phyloP scores from a whole-genome alignment of 495 filamentous ascomycete genomes.

The Xylaria grammica region DNA sequence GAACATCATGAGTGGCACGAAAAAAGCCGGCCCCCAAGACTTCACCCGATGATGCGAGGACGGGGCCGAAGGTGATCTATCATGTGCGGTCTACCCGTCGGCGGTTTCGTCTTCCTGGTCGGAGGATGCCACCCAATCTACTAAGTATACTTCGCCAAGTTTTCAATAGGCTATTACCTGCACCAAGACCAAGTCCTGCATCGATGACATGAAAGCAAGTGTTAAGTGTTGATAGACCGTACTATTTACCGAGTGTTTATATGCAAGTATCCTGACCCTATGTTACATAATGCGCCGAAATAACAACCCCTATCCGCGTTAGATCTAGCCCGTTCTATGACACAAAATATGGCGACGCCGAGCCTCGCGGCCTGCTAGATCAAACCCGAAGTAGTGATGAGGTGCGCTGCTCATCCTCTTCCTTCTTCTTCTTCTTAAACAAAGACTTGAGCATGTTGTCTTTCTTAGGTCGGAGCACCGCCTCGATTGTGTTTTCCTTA shows the following conservation, averaged over 20 bases:
- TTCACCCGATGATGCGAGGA: too few relatives aligned
- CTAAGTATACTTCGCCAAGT: not conserved
- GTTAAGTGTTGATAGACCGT: not conserved
- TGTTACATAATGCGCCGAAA: conserved; percentile 6
- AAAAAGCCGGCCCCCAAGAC: not conserved
- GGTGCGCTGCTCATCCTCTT: conserved; percentile 40
- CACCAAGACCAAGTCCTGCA: too few relatives aligned
- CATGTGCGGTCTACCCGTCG: not conserved
- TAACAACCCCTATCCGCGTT: conserved; percentile 6
- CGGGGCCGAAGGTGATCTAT: not conserved
- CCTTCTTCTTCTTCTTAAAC: conserved; percentile 57
- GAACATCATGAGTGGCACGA: too few relatives aligned
- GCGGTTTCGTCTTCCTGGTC: not conserved
- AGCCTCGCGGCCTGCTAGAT: not conserved
- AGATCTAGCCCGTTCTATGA: not conserved
- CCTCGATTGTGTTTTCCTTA: conserved; percentile 38
- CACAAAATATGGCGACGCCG: not conserved
- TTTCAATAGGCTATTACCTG: not conserved
- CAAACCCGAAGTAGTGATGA: conserved; percentile 27
- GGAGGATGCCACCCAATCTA: not conserved
- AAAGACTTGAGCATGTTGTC: conserved; percentile 57
- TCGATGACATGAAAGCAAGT: not conserved
- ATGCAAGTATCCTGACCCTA: not conserved
- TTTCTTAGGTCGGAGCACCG: conserved; percentile 44
- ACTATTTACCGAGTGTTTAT: not conserved